A percentile compares a stretch with the other conserved stretches of the same genome.
Conservation (phyloP, 75 land plant species). For the Pinus albicaulis region DNA sequence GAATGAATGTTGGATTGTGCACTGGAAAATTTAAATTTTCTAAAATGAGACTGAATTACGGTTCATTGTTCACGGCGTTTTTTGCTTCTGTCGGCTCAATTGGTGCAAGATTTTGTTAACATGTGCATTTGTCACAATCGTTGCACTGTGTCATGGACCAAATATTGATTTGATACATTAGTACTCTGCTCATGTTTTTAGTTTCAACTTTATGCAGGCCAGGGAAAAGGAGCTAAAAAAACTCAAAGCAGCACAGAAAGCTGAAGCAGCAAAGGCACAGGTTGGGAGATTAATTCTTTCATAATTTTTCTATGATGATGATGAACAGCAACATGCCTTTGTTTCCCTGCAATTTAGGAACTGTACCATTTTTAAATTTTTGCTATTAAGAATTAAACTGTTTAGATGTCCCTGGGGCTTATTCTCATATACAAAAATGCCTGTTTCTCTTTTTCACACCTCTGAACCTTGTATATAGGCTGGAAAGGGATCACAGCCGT, state of each 20-base stretch:
- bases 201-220: constrained; percentile 41
- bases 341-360: neutral
- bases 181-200: neutral
- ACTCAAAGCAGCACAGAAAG: constrained; percentile 69
- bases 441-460: neutral
- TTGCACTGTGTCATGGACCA: too few relatives aligned
- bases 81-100: too few relatives aligned
- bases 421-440: neutral
- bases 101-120: too few relatives aligned
- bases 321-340: neutral
- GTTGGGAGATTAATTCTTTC: constrained; percentile 11
- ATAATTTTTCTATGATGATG: neutral
- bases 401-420: neutral
- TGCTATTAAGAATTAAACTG: neutral
- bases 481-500: constrained; percentile 37
- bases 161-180: neutral
- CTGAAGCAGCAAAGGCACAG: constrained; percentile 57
- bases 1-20: too few relatives aligned
- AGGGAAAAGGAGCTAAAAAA: constrained; percentile 80
- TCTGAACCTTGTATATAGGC: constrained; percentile 20
- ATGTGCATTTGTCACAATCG: too few relatives aligned
- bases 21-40: too few relatives aligned
- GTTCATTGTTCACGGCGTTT: too few relatives aligned
- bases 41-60: too few relatives aligned
- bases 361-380: neutral